A percentile compares a stretch with the other conserved stretches of the same genome.
Evolutionary conservation across 2,329 filamentous ascomycete species (phyloP).

Genomic region (Alternaria novae-zelandiae): DNA sequence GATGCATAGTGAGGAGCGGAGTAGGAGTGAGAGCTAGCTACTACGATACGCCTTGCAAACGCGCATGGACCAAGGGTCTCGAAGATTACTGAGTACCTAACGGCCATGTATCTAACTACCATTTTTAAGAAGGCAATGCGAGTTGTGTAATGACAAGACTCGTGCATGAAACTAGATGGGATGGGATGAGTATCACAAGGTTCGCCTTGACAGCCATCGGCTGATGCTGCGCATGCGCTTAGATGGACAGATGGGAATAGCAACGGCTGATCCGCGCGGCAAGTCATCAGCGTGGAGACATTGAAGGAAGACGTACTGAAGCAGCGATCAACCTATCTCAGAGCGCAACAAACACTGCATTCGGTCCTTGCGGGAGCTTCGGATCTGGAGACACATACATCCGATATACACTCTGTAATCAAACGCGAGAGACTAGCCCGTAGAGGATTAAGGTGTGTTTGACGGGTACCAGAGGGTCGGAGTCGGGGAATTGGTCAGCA

Average conservation of each 20-base stretch:
- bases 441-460: slow-evolving; percentile 13
- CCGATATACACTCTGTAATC: slow-evolving; percentile 19
- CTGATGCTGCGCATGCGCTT: not conserved
- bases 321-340: not conserved
- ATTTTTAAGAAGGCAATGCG: not conserved
- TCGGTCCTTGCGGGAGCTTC: slow-evolving; percentile 18
- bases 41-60: slow-evolving; percentile 17
- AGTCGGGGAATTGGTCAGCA: slow-evolving; percentile 29
- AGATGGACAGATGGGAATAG: not conserved
- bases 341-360: not conserved
- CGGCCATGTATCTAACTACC: slow-evolving; percentile 11
- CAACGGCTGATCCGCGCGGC: not conserved
- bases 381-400: slow-evolving; percentile 22
- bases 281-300: not conserved
- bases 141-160: not conserved
- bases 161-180: not conserved
- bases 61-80: slow-evolving; percentile 13
- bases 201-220: not conserved
- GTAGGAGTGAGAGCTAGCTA: slow-evolving; percentile 8
- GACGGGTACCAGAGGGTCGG: slow-evolving; percentile 14
- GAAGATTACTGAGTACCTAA: slow-evolving; percentile 4
- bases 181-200: not conserved
- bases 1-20: slow-evolving; percentile 13
- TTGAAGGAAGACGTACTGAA: not conserved
- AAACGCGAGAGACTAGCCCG: slow-evolving; percentile 1